A percentile compares a stretch with the other conserved stretches of the same genome.
Evolutionary conservation across 306 rosid genomes (phyloP).

Genomic region (Fagus sylvatica): DNA sequence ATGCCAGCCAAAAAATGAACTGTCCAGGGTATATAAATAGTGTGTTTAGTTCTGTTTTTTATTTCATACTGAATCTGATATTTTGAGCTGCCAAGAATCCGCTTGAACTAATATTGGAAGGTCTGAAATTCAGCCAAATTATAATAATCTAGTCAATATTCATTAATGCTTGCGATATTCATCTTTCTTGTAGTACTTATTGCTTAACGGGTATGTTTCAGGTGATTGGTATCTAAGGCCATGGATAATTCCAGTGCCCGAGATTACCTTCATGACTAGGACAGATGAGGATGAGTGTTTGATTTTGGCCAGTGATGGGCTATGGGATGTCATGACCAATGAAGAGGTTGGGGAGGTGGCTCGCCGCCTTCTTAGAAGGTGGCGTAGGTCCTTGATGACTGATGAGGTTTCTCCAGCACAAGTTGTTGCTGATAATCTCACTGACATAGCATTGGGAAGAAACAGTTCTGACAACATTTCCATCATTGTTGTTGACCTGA

Average conservation of each 20-base stretch:
- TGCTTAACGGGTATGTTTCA: constrained; percentile 33
- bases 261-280: constrained; percentile 61
- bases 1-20: neutral
- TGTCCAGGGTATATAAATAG: neutral
- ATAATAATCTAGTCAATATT: neutral
- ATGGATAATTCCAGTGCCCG: constrained; percentile 87
- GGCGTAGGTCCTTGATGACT: constrained; percentile 38
- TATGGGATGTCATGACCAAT: constrained; percentile 84
- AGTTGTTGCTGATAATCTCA: constrained; percentile 67
- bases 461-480: constrained; percentile 77
- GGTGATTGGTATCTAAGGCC: constrained; percentile 82
- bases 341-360: constrained; percentile 83
- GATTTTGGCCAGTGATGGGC: constrained; percentile 82
- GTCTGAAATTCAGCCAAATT: neutral
- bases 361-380: constrained; percentile 62
- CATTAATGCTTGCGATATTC: neutral
- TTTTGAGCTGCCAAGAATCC: neutral
- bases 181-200: neutral
- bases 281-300: constrained; percentile 79
- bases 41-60: neutral
- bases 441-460: constrained; percentile 69
- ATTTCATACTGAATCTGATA: neutral
- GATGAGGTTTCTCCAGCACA: constrained; percentile 64
- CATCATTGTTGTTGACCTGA: constrained; percentile 73
- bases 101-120: neutral